Base-by-base conservation (phyloP, 352 stramenopile species). In the Phytopythium ostracodes region DNA sequence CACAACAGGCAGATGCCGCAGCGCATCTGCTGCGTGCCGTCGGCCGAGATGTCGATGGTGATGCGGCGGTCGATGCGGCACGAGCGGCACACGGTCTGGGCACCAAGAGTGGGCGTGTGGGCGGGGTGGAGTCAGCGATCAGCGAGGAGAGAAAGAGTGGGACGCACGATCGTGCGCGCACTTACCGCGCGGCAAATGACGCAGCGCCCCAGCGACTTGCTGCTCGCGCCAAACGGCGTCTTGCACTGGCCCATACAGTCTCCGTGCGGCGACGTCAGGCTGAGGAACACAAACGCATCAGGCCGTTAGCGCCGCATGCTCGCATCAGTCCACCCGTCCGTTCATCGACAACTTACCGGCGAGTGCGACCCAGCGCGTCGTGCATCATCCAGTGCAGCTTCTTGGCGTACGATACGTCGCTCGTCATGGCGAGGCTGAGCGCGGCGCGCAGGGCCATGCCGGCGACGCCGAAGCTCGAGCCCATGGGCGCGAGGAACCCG, bases 361-460 rank as follows among this genome's bases (percentile, higher is more conserved):
- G 68, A n/a, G 51, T 70, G 2, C 61, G 56, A 1, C 54, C 36
- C n/a, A 70, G 56, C 6, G 70, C 67, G 38, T 81, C 68, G 49
- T 71, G 70, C 61, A 77, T 56, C 73, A 81, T 81, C 73, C 70
- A 81, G 14, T 70, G 63, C 33, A 81, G 70, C 29, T 81, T 81
- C 63, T 81, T 81, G 14, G 68, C 71, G 24, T 78, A 71, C 2
- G 68, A 54, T 15, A 65, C 69, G 38, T 81, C 73, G 29, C 73
- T 78, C 5, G 68, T 81, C 54, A 71, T 65, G 4, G 68, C 61
- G 20, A 75, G 59, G 9, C 68, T 51, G 51, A 69, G 55, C 9
- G 64, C 73, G 2, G 60, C 43, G 22, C 71, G 51, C 12, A 76
- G 27, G 8, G 72, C 71, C 27, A 65, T 59, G 10, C 68, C 66